These are phyloP conservation scores for Cylindrodendrum hubeiense DNA, from an alignment of 2,329 filamentous ascomycete species.

Conservation along the genomic window DNA sequence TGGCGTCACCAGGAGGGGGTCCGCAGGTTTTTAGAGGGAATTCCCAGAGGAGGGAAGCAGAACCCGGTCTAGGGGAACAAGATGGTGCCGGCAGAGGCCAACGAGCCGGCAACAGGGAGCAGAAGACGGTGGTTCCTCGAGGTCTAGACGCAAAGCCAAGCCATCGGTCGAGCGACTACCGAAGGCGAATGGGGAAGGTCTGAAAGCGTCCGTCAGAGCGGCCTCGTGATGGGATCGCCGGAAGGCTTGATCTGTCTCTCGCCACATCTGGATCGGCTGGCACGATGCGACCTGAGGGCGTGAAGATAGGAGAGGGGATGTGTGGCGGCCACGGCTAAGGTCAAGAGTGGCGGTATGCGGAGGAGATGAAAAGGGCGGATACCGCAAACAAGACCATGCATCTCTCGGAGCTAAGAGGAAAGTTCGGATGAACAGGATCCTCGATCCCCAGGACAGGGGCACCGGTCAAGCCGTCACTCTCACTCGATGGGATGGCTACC, in stretches of 20 bases:
- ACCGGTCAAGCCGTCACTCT: conserved; percentile 21
- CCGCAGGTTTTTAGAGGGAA: conserved; percentile 17
- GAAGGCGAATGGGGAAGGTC: conserved; percentile 25
- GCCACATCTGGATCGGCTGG: conserved; percentile 28
- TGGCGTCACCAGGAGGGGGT: neutral
- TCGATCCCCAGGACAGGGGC: conserved; percentile 32
- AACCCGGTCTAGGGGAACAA: conserved; percentile 4
- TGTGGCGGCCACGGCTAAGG: conserved; percentile 24
- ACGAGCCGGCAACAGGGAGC: conserved; percentile 7
- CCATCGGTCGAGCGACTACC: conserved; percentile 21
- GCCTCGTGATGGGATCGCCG: conserved; percentile 2
- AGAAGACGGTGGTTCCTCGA: conserved; percentile 9
- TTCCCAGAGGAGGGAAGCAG: conserved; percentile 17
- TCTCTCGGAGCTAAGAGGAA: conserved; percentile 20
- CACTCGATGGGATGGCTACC: conserved; percentile 20
- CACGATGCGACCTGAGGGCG: conserved; percentile 22
- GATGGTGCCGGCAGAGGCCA: conserved; percentile 11
- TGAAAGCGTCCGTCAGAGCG: conserved; percentile 3
- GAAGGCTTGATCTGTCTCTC: conserved; percentile 22
- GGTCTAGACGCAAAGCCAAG: conserved; percentile 14
- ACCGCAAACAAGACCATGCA: conserved; percentile 35
- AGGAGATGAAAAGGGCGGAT: conserved; percentile 35
- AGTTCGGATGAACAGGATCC: conserved; percentile 40
- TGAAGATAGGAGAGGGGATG: conserved; percentile 27
- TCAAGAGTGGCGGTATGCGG: conserved; percentile 24